Conservation (phyloP, 352 stramenopile genomes). For the Phytophthora tubulina region DNA sequence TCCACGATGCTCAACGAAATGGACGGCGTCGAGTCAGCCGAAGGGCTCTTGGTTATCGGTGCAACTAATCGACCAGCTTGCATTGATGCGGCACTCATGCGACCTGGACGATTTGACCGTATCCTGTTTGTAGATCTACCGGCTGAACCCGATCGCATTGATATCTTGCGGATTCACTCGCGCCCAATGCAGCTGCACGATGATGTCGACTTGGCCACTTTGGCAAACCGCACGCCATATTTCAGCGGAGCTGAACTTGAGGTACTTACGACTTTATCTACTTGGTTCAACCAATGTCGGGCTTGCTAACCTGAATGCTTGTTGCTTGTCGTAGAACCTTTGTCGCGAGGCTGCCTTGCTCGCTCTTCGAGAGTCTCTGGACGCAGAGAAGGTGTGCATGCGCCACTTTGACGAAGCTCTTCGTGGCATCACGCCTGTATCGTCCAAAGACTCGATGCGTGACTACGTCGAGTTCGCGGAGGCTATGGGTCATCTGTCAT, state of each 20-base stretch:
- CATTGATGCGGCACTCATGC: slow-evolving; percentile 97
- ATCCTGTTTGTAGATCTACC: slow-evolving; percentile 96
- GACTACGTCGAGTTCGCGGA: slow-evolving; percentile 73
- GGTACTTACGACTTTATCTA: slow-evolving; percentile 42
- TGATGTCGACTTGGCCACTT: slow-evolving; percentile 69
- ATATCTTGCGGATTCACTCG: slow-evolving; percentile 86
- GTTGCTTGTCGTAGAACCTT: slow-evolving; percentile 67
- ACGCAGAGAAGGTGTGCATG: slow-evolving; percentile 59
- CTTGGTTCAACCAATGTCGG: neutral
- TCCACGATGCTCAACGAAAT: slow-evolving; percentile 98
- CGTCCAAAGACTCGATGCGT: slow-evolving; percentile 59
- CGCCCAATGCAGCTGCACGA: slow-evolving; percentile 62
- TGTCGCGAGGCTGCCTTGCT: slow-evolving; percentile 86
- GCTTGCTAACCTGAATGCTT: slow-evolving; percentile 12
- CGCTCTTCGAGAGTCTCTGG: slow-evolving; percentile 77
- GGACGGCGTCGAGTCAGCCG: slow-evolving; percentile 95
- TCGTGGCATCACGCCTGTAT: slow-evolving; percentile 60
- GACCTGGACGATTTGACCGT: slow-evolving; percentile 96
- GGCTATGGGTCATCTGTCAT: slow-evolving; percentile 63
- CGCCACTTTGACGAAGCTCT: slow-evolving; percentile 70
- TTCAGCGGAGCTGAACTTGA: slow-evolving; percentile 92
- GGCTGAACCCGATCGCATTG: slow-evolving; percentile 53
- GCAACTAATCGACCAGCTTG: slow-evolving; percentile 98
- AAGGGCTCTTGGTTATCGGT: slow-evolving; percentile 97
- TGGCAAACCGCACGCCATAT: slow-evolving; percentile 62